These are phyloP conservation scores for Aureobasidium subglaciale DNA, from an alignment of 2,329 filamentous ascomycete species.

Conservation along the genomic window DNA sequence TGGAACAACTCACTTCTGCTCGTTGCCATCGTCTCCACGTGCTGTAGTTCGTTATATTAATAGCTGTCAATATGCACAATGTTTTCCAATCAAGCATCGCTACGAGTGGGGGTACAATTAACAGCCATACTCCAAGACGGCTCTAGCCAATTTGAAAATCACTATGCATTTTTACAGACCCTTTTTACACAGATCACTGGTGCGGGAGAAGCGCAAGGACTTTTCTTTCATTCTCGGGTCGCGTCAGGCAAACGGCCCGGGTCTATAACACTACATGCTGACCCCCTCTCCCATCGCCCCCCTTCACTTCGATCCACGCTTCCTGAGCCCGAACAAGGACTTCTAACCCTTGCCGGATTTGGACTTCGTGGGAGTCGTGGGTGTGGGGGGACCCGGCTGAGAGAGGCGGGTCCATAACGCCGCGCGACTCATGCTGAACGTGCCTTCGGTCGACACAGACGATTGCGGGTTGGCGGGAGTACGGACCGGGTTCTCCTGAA, in stretches of 20 bases:
- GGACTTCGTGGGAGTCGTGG: neutral
- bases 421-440: neutral
- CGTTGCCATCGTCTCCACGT: neutral
- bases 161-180: neutral
- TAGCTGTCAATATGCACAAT: neutral
- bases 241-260: too few relatives aligned
- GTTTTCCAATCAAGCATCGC: too few relatives aligned
- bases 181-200: neutral
- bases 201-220: neutral
- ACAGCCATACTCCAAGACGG: rapidly evolving
- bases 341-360: slow-evolving; percentile 1
- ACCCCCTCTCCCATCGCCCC: neutral
- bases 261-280: neutral
- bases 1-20: neutral
- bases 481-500: neutral
- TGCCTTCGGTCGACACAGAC: neutral
- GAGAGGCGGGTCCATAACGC: neutral
- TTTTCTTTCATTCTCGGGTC: neutral
- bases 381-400: neutral
- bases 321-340: neutral
- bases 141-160: neutral
- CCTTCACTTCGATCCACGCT: neutral
- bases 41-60: neutral
- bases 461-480: neutral
- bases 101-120: neutral